Evolutionary conservation across 805 yeast species (phyloP).

Genomic region (Clavispora phyllophila): DNA sequence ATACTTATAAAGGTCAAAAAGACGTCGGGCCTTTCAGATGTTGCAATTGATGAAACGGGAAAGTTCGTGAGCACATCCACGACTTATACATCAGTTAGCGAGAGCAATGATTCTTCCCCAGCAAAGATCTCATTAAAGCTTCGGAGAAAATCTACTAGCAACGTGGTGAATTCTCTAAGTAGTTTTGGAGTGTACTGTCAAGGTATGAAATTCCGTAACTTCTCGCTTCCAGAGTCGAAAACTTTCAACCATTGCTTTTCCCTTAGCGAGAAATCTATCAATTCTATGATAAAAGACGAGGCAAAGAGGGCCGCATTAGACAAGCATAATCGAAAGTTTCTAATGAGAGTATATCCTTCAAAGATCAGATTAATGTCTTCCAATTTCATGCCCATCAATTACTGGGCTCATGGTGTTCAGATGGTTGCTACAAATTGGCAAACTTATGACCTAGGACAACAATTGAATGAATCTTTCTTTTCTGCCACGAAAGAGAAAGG

Average conservation of each 20-base stretch:
- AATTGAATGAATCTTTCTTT: constrained; percentile 80
- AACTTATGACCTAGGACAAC: constrained; percentile 84
- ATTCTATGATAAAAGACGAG: constrained; percentile 58
- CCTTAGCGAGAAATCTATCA: constrained; percentile 68
- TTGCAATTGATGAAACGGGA: constrained; percentile 19
- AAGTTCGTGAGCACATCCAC: constrained; percentile 24
- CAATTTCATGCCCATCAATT: constrained; percentile 73
- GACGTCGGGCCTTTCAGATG: constrained; percentile 22
- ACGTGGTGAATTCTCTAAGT: constrained; percentile 42
- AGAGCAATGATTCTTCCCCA: constrained; percentile 23
- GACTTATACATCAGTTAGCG: constrained; percentile 40
- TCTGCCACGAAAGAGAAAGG: constrained; percentile 58
- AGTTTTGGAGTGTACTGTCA: constrained; percentile 65
- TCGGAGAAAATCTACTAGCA: constrained; percentile 19
- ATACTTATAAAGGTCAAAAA: constrained; percentile 78
- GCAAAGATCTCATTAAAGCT: constrained; percentile 17
- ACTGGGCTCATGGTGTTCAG: constrained; percentile 85
- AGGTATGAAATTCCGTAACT: constrained; percentile 75
- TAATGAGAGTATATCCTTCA: constrained; percentile 88
- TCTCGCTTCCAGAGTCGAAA: constrained; percentile 82
- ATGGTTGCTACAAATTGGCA: constrained; percentile 99
- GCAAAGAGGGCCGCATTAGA: constrained; percentile 50
- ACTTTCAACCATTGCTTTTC: constrained; percentile 80
- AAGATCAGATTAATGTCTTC: constrained; percentile 69
- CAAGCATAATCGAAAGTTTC: constrained; percentile 69